Conservation (phyloP, 1,284 basidiomycete species). For the Neotropicomus parvogracilis region DNA sequence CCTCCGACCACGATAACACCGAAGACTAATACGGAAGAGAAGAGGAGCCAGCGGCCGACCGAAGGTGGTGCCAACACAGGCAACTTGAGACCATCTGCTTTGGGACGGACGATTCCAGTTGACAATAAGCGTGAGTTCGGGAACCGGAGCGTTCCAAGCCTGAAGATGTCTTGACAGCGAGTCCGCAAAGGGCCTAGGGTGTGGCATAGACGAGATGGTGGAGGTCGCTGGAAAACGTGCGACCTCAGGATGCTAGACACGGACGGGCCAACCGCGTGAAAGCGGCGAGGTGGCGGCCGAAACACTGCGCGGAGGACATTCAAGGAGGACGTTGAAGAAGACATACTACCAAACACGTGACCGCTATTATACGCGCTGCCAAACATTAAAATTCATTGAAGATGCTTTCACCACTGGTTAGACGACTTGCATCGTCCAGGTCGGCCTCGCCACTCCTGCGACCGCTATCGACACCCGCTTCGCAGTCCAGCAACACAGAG, state of each 20-base stretch:
- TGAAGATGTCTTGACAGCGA: conserved; percentile 2
- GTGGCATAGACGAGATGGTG: conserved; percentile 1
- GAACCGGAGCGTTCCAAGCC: conserved; percentile 14
- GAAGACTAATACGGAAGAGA: conserved; percentile 83
- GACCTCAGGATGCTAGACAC: conserved; percentile 12
- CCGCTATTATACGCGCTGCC: too few species aligned
- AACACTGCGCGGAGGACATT: conserved; percentile 21
- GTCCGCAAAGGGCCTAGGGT: conserved; percentile 6
- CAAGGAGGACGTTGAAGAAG: conserved; percentile 10
- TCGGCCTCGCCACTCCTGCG: conserved; percentile 12
- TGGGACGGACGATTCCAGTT: conserved; percentile 30
- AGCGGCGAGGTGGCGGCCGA: conserved; percentile 15
- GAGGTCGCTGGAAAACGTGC: conserved; percentile 4
- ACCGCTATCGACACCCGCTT: conserved; percentile 23
- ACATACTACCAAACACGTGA: conserved; percentile 20
- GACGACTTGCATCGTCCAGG: conserved; percentile 23
- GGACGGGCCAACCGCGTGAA: conserved; percentile 6
- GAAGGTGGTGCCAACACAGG: conserved; percentile 69
- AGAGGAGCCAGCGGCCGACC: conserved; percentile 81
- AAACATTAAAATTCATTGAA: too few species aligned
- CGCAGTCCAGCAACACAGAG: conserved; percentile 20
- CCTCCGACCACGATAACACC: conserved; percentile 95
- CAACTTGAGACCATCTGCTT: conserved; percentile 34
- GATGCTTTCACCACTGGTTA: conserved; percentile 28
- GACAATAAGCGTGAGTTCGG: conserved; percentile 43